phyloP scores from a whole-genome alignment of 306 rosid species.

The Begonia fuchsioides region DNA sequence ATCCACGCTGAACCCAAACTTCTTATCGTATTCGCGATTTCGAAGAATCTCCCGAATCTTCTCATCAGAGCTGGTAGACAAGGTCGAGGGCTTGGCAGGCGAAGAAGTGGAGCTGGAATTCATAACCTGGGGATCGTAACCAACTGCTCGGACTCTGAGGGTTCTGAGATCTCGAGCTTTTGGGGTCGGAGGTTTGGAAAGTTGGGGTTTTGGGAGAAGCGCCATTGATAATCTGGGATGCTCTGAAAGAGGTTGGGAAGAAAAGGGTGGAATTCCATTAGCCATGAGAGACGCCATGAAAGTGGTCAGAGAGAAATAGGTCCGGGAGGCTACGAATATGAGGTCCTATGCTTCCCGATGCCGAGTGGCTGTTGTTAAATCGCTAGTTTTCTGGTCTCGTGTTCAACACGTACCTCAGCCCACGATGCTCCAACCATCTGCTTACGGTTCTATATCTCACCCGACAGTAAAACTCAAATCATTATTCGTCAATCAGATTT shows the following conservation, averaged over 20 bases:
- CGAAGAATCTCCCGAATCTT: slow-evolving; percentile 70
- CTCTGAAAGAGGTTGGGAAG: slow-evolving; percentile 34
- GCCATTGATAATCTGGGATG: slow-evolving; percentile 18
- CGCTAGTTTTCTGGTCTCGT: too few relatives aligned
- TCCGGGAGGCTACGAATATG: too few relatives aligned
- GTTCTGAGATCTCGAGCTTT: slow-evolving; percentile 11
- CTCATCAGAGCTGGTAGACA: slow-evolving; percentile 26
- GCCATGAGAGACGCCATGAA: slow-evolving; percentile 64
- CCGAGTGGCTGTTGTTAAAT: too few relatives aligned
- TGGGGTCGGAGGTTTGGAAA: slow-evolving; percentile 12
- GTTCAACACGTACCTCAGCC: too few relatives aligned
- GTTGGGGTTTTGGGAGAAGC: slow-evolving; percentile 15
- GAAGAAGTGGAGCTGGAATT: slow-evolving; percentile 11
- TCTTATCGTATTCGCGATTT: slow-evolving; percentile 63
- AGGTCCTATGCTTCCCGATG: too few relatives aligned
- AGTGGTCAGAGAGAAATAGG: background rate
- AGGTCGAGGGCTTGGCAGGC: slow-evolving; percentile 20
- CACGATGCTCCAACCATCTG: too few relatives aligned
- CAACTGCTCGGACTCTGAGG: slow-evolving; percentile 41
- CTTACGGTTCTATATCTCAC: too few relatives aligned
- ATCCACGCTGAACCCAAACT: slow-evolving; percentile 52
- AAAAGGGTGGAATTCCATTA: slow-evolving; percentile 43
- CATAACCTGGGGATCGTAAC: slow-evolving; percentile 19
- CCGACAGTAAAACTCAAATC: too few relatives aligned
- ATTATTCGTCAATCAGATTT: too few relatives aligned